Evolutionary conservation across 75 land plant genomes (phyloP).

Genomic region (Pinus taeda): DNA sequence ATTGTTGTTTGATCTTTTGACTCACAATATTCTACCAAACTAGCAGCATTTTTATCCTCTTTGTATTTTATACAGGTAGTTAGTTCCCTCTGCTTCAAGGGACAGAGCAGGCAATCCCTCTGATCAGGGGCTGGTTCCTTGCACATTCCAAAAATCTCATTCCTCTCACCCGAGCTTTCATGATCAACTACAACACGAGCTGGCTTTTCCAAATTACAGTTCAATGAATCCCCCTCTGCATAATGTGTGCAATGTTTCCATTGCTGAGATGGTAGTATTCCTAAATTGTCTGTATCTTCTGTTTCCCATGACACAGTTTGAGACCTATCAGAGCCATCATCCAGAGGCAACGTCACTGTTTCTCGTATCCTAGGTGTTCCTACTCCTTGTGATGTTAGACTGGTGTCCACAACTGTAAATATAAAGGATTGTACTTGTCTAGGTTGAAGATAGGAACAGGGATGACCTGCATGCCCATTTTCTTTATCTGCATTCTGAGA

Average conservation of each 20-base stretch:
- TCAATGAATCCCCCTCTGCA: background rate
- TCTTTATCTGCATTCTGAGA: background rate
- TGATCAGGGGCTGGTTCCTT: background rate
- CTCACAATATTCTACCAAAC: background rate
- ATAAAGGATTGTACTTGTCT: conserved; percentile 14
- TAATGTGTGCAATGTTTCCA: background rate
- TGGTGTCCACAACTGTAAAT: conserved; percentile 64
- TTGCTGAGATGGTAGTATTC: background rate
- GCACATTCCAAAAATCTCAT: background rate
- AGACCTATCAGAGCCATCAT: background rate
- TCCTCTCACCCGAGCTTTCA: background rate
- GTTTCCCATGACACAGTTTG: background rate
- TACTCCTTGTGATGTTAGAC: conserved; percentile 23
- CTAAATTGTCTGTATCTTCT: background rate
- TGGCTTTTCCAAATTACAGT: background rate
- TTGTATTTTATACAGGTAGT: background rate
- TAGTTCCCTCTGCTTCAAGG: background rate
- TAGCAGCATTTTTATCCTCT: background rate
- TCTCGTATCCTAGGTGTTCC: conserved; percentile 20
- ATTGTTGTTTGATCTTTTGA: background rate
- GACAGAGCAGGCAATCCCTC: background rate
- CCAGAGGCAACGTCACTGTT: conserved; percentile 38
- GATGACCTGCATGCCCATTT: conserved; percentile 11
- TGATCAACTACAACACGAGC: background rate
- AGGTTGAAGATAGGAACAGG: conserved; percentile 42